Evolutionary conservation across 2,329 filamentous ascomycete species (phyloP), one percentile per base, ranked within the genome.

Genomic region (Emergomyces pasteurianus): DNA sequence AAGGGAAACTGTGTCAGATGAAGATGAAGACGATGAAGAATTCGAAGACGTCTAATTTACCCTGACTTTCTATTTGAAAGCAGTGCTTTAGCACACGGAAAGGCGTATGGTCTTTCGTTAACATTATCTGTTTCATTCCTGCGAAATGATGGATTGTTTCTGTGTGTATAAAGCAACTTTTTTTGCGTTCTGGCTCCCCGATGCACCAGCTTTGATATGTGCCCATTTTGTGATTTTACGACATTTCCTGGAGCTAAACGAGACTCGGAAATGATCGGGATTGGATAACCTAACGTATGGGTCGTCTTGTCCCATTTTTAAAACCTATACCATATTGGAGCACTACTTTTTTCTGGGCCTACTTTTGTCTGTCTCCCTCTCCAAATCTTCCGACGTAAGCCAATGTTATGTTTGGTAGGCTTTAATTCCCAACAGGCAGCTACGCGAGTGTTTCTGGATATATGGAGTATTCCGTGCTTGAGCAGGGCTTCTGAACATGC

Each of bases 1-100:
- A 61, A 71, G 72, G 55, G 71, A 75, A 63, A 69, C 73, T 58
- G 63, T 65, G 63, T 75, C 73, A 2, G 75, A 77, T 55, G 75
- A 78, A 50, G 75, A 78, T 43, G 75, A 76, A 47, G 75, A 78
- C 43, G 75, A 76, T 4, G 74, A 74, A 57, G 75, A 77, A 60
- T 77, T 77, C 62, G 75, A 77, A 58, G 75, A 77, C 63, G 75
- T 76, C 18, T 74, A 68, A 40, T 1, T 26, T 26, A 34, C 21
- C 12, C 9, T 40, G n/a, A 26, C 34, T 28, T 31, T 21, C 28
- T n/a, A 21, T 23, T 58, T 40, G 5, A 52, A 31, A 18, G 16
- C 23, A 43, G 5, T 42, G 9, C 26, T 26, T 18, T 49, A 58
- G 12, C 57, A 40, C 50, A 58, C n/a, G n/a, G n/a, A 9, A 21